Evolutionary conservation across 352 stramenopile genomes (phyloP).

Genomic region (Phytophthora agathidicida): DNA sequence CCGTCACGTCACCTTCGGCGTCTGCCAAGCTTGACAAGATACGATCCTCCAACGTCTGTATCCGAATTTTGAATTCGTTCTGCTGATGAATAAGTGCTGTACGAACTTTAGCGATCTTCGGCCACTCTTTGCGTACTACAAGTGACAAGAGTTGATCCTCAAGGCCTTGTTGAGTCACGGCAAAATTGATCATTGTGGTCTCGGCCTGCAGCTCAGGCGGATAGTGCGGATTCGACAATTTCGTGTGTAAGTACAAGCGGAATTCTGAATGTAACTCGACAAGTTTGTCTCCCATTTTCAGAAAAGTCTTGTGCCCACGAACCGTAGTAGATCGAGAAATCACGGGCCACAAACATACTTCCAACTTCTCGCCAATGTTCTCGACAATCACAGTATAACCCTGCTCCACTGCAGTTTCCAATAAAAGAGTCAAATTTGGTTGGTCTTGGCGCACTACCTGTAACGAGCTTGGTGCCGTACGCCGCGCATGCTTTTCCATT

Average conservation of each 20-base stretch:
- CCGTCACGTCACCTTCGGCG: slow-evolving; percentile 90
- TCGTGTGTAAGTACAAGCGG: slow-evolving; percentile 91
- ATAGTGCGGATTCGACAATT: slow-evolving; percentile 93
- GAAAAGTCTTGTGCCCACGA: slow-evolving; percentile 70
- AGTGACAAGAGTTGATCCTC: slow-evolving; percentile 91
- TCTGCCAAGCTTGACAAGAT: slow-evolving; percentile 88
- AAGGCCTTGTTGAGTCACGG: slow-evolving; percentile 88
- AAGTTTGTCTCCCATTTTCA: slow-evolving; percentile 90
- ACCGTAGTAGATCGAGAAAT: slow-evolving; percentile 78
- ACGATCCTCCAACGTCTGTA: slow-evolving; percentile 89
- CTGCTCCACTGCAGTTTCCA: slow-evolving; percentile 85
- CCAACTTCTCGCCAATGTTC: slow-evolving; percentile 89
- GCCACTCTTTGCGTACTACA: slow-evolving; percentile 91
- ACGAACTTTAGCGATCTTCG: slow-evolving; percentile 82
- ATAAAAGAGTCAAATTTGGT: slow-evolving; percentile 66
- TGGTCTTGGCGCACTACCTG: slow-evolving; percentile 88
- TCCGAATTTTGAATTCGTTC: slow-evolving; percentile 90
- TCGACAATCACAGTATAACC: slow-evolving; percentile 87
- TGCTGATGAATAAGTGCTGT: slow-evolving; percentile 88
- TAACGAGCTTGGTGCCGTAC: slow-evolving; percentile 46
- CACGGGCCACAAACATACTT: slow-evolving; percentile 86
- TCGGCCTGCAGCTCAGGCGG: slow-evolving; percentile 92
- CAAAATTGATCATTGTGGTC: slow-evolving; percentile 93
- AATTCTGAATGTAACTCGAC: slow-evolving; percentile 86
- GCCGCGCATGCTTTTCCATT: slow-evolving; percentile 76